Evolutionary conservation across 768 basidiomycete genomes (phyloP), one percentile per base, ranked within the genome.

Genomic region (Clitopilus passeckerianus): DNA sequence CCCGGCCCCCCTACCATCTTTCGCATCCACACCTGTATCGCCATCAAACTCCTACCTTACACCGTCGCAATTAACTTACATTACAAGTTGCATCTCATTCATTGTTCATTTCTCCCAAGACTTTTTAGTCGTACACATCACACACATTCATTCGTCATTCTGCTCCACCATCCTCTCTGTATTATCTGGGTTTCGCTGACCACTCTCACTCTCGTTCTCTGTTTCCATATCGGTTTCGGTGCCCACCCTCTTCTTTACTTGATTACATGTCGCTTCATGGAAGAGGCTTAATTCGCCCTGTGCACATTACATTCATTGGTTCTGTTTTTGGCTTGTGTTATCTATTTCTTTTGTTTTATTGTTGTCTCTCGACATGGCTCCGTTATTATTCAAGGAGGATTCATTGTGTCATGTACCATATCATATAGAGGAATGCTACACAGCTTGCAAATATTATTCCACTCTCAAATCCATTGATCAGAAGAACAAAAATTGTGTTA

Each of bases 391-490:
- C 58, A 64, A 70, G 68, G 71, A 76, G 73, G 73, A 68, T 67
- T 69, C 61, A 66, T 65, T 71, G 66, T 62, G 14, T 65, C 68
- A 70, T 77, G 74, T 78, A 77, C 72, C 70, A 73, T 68, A 66
- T 74, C 22, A 50, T 50, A 71, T 76, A 77, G 73, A 77, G 70
- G 70, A 75, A 74, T 75, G 71, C 70, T 75, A 68, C 68, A 65
- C 46, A 18, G 60, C 61, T 66, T 67, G 68, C 63, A 65, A 66
- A 70, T 67, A 65, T 57, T 61, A 65, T 67, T 53, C 52, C 59
- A 59, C 27, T 59, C 37, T 34, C 34, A 20, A 30, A 30, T 30
- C 7, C 27, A 30, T 30, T 30, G 27, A 3, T 4, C 7, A 4
- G 27, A 7, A 30, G 4, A 30, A 3, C 27, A 7, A 30, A 7